Percentiles rank a stretch among this genome's conserved stretches.
Conservation (phyloP, 345 rosid genomes). For the Citrus maxima region DNA sequence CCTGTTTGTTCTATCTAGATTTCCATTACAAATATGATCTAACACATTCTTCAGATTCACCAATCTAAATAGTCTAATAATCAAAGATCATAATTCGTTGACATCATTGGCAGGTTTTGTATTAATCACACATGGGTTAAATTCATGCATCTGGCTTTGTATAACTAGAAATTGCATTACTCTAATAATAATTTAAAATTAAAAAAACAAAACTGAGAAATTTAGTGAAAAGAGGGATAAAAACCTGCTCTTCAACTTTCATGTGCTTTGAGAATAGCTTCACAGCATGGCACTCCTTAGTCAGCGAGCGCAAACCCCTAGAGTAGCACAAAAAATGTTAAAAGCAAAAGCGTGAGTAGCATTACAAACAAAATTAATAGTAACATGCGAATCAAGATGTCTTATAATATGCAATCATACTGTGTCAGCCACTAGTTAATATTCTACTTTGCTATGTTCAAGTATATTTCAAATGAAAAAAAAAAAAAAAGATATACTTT, state of each 20-base stretch:
- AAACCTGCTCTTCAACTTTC: constrained; percentile 91
- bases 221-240: constrained; percentile 7
- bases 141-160: neutral
- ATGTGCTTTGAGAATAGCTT: constrained; percentile 88
- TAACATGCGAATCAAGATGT: neutral
- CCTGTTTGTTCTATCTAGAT: neutral
- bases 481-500: constrained; percentile 34
- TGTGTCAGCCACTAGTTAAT: too few relatives aligned
- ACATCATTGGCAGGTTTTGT: neutral
- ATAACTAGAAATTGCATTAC: neutral
- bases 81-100: neutral
- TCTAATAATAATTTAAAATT: neutral
- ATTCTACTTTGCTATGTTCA: neutral
- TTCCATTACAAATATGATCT: neutral
- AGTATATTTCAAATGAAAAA: neutral
- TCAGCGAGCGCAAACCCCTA: constrained; percentile 66
- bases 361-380: neutral
- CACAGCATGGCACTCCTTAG: constrained; percentile 65
- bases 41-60: neutral
- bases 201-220: neutral
- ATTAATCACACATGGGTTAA: neutral
- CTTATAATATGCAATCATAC: neutral
- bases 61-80: neutral
- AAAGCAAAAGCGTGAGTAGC: neutral
- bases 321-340: neutral